phyloP scores from a whole-genome alignment of 306 rosid genomes.

The Gleditsia sinensis region DNA sequence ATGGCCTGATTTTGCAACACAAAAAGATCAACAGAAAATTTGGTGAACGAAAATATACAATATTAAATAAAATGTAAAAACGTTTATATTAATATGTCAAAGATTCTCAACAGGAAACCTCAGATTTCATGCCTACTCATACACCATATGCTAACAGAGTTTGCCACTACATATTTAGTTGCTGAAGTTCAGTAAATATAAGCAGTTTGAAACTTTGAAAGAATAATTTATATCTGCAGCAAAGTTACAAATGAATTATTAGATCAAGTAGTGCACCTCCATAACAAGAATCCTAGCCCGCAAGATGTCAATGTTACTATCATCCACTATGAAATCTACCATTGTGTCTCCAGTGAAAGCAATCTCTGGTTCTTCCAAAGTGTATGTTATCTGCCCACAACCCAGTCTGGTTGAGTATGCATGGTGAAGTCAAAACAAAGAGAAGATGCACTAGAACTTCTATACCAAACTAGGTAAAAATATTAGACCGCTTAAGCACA shows the following conservation, averaged over 20 bases:
- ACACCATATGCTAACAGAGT: neutral
- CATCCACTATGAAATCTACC: slow-evolving; percentile 69
- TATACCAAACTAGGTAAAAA: neutral
- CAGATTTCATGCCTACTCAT: neutral
- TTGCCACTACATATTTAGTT: neutral
- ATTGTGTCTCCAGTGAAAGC: slow-evolving; percentile 97
- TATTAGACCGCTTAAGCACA: neutral
- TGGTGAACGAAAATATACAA: neutral
- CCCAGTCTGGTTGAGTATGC: slow-evolving; percentile 24
- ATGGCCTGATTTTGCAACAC: neutral
- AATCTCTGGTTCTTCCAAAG: slow-evolving; percentile 72
- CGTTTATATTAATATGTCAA: neutral
- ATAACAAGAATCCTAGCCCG: slow-evolving; percentile 79
- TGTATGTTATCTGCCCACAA: slow-evolving; percentile 74
- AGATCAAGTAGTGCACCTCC: slow-evolving; percentile 62
- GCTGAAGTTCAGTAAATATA: neutral
- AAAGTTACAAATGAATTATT: neutral
- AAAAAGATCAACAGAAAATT: neutral
- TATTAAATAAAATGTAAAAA: neutral
- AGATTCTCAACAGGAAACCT: neutral
- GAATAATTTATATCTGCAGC: neutral
- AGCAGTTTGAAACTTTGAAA: neutral
- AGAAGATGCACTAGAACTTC: slow-evolving; percentile 4
- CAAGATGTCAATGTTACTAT: slow-evolving; percentile 67
- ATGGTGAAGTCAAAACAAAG: slow-evolving; percentile 10